Percentiles rank a stretch among this genome's conserved stretches.
phyloP scores from a whole-genome alignment of 345 rosid species.

The Citrus mangshanensis region DNA sequence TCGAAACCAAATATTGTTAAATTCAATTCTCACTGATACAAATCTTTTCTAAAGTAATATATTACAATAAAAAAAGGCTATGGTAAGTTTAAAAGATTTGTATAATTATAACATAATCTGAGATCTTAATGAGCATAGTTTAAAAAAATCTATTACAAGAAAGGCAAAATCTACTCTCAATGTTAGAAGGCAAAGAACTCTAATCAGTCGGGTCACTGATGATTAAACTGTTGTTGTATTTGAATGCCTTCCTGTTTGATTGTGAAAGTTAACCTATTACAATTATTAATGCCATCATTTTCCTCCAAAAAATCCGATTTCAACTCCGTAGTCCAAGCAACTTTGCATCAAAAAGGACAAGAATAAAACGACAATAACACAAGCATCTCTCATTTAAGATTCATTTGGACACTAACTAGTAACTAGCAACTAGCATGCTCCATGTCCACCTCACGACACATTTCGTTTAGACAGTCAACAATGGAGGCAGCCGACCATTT shows the following conservation, averaged over 20 bases:
- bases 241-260: not conserved
- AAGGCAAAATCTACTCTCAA: too few relatives aligned
- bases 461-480: not conserved
- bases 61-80: too few relatives aligned
- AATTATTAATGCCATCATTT: not conserved
- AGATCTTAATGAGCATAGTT: too few relatives aligned
- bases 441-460: not conserved
- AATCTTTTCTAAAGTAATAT: too few relatives aligned
- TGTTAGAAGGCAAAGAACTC: too few relatives aligned
- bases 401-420: not conserved
- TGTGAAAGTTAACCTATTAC: not conserved
- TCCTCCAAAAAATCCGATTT: not conserved
- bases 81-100: too few relatives aligned
- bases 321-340: not conserved
- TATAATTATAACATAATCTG: too few relatives aligned
- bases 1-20: too few relatives aligned
- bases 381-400: not conserved
- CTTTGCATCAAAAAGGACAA: not conserved
- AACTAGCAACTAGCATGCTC: not conserved
- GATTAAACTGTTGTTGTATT: too few relatives aligned
- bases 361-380: not conserved
- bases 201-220: too few relatives aligned
- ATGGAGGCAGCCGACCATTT: constrained; percentile 4
- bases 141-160: too few relatives aligned
- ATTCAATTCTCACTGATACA: too few relatives aligned